Evolutionary conservation across 2,329 filamentous ascomycete genomes (phyloP).

Genomic region (Trichoderma atrobrunneum): DNA sequence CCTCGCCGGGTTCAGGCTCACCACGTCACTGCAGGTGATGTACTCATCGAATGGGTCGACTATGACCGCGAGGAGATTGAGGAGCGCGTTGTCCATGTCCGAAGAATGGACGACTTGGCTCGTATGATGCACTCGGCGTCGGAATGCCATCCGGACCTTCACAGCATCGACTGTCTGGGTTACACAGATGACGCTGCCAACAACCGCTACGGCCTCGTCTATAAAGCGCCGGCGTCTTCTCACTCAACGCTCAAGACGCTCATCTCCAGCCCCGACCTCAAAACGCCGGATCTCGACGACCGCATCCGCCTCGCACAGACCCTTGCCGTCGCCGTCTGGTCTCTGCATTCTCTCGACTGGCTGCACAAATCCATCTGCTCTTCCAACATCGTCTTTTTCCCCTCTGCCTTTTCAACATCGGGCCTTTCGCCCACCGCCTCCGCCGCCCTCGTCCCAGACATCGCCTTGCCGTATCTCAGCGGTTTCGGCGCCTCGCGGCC

Average conservation of each 20-base stretch:
- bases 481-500: conserved; percentile 57
- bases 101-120: conserved; percentile 46
- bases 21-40: conserved; percentile 35
- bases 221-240: conserved; percentile 36
- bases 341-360: conserved; percentile 54
- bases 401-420: conserved; percentile 37
- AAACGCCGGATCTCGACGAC: conserved; percentile 45
- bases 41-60: conserved; percentile 45
- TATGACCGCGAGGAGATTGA: conserved; percentile 44
- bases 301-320: conserved; percentile 42
- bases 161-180: conserved; percentile 46
- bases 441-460: conserved; percentile 39
- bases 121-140: conserved; percentile 47
- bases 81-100: conserved; percentile 42
- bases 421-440: conserved; percentile 33
- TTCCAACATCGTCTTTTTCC: conserved; percentile 55
- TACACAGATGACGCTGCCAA: conserved; percentile 42
- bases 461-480: conserved; percentile 44
- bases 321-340: conserved; percentile 45
- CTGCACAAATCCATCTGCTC: conserved; percentile 56
- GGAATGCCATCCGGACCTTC: conserved; percentile 44
- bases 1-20: conserved; percentile 32
- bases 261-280: conserved; percentile 39
- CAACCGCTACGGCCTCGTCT: conserved; percentile 44
- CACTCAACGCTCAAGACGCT: conserved; percentile 41